Percentiles rank a stretch among this genome's conserved stretches.
phyloP scores from a whole-genome alignment of 2,329 filamentous ascomycete genomes.

The Claviceps pusilla region DNA sequence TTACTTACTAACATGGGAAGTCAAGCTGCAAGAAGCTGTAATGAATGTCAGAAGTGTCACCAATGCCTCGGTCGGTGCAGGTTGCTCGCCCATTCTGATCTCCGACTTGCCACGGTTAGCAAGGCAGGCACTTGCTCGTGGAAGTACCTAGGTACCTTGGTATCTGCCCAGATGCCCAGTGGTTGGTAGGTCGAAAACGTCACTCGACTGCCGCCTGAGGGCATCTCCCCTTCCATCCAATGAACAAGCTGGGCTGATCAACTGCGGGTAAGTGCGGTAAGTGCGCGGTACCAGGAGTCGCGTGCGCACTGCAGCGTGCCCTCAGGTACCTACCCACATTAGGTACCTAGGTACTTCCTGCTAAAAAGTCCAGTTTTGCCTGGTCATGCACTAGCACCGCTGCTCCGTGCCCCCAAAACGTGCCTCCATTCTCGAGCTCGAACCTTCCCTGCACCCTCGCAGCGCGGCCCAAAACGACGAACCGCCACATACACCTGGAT shows the following conservation, averaged over 20 bases:
- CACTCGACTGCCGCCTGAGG: constrained; percentile 7
- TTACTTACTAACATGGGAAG: too few relatives aligned
- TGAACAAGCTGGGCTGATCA: background rate
- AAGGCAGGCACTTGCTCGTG: too few relatives aligned
- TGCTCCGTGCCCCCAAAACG: constrained; percentile 8
- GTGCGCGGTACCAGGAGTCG: constrained; percentile 11
- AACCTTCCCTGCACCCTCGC: constrained; percentile 14
- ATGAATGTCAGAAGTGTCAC: too few relatives aligned
- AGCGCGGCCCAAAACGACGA: constrained; percentile 8
- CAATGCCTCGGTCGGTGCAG: too few relatives aligned
- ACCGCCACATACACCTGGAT: constrained; percentile 1
- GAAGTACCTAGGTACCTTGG: background rate
- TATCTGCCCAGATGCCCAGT: background rate
- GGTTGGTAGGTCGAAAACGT: constrained; percentile 6
- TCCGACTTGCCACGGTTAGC: background rate
- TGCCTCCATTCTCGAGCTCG: constrained; percentile 17
- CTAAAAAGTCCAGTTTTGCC: background rate
- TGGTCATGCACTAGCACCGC: constrained; percentile 2
- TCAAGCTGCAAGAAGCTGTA: too few relatives aligned
- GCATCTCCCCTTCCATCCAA: background rate
- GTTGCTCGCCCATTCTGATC: background rate
- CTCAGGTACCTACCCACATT: constrained; percentile 6
- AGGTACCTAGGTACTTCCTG: too few relatives aligned
- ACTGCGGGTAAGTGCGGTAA: background rate
- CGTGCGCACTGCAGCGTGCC: background rate